Conservation (phyloP, 225 moss, liverwort and hornwort genomes). For the Polytrichum formosum region DNA sequence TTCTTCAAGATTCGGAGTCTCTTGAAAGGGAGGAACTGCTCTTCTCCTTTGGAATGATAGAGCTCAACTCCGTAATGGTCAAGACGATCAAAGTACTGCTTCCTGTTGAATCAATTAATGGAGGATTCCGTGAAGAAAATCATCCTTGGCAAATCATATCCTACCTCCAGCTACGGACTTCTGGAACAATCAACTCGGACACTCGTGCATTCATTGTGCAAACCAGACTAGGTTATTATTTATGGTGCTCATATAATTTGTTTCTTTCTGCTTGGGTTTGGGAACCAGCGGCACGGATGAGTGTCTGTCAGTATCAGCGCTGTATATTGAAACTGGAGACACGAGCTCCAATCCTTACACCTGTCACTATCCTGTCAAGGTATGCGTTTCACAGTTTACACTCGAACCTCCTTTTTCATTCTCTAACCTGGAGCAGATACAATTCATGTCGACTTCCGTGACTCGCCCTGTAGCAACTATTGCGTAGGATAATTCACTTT, state of each 20-base stretch:
- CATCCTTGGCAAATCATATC: no score
- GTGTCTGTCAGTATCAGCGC: slow-evolving; percentile 11
- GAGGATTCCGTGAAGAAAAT: no score
- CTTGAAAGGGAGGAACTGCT: no score
- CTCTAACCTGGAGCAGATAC: background rate
- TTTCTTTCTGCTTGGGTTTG: background rate
- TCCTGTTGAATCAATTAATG: no score
- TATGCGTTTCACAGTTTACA: slow-evolving; percentile 1
- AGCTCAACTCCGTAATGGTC: no score
- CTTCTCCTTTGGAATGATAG: no score
- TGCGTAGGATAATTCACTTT: no score
- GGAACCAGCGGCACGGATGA: slow-evolving; percentile 12
- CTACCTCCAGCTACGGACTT: no score
- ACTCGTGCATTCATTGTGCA: background rate
- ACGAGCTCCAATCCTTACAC: slow-evolving; percentile 13
- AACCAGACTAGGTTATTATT: background rate
- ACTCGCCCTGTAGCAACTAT: no score
- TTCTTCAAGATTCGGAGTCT: no score
- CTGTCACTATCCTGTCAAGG: slow-evolving; percentile 61
- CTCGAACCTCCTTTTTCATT: background rate
- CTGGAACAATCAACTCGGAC: background rate
- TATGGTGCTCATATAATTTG: background rate
- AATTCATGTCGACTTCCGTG: no score
- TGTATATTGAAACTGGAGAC: slow-evolving; percentile 55
- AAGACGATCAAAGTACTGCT: no score